Evolutionary conservation across 2,329 filamentous ascomycete genomes (phyloP).

Genomic region (Aspergillus ochraceoroseus): DNA sequence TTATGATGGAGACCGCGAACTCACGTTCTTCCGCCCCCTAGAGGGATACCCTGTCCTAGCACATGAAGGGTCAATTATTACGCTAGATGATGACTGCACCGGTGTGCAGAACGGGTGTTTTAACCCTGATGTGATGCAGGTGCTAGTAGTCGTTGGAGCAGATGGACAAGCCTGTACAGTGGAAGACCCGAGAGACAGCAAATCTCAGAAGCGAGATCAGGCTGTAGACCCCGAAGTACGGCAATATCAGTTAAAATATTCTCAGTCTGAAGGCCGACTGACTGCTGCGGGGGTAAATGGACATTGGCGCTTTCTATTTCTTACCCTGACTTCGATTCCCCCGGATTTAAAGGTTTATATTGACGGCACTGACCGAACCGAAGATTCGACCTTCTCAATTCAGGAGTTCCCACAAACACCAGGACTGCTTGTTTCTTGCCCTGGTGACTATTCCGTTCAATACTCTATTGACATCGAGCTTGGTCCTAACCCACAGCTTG

Average conservation of each 20-base stretch:
- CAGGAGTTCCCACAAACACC: conserved; percentile 17
- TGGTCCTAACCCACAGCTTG: conserved; percentile 31
- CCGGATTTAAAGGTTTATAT: conserved; percentile 17
- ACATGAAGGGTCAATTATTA: conserved; percentile 55
- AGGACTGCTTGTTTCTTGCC: conserved; percentile 16
- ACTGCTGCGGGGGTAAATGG: background rate
- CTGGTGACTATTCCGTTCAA: conserved; percentile 20
- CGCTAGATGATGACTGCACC: conserved; percentile 49
- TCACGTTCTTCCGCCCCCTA: conserved; percentile 51
- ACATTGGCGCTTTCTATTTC: conserved; percentile 6
- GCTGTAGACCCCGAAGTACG: background rate
- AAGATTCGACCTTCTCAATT: conserved; percentile 13
- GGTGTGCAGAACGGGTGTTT: conserved; percentile 18
- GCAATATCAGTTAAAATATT: conserved; percentile 21
- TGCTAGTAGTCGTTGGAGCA: conserved; percentile 37
- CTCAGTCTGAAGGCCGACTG: conserved; percentile 14
- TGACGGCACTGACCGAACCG: conserved; percentile 19
- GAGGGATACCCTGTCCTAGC: conserved; percentile 52
- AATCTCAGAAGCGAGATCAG: background rate
- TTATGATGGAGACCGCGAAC: conserved; percentile 54
- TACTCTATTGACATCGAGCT: conserved; percentile 38
- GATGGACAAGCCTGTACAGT: conserved; percentile 49
- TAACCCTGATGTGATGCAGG: conserved; percentile 17
- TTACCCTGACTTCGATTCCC: background rate
- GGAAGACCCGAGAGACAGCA: conserved; percentile 42